phyloP scores from a whole-genome alignment of 495 filamentous ascomycete species.

The Platismatia glauca region DNA sequence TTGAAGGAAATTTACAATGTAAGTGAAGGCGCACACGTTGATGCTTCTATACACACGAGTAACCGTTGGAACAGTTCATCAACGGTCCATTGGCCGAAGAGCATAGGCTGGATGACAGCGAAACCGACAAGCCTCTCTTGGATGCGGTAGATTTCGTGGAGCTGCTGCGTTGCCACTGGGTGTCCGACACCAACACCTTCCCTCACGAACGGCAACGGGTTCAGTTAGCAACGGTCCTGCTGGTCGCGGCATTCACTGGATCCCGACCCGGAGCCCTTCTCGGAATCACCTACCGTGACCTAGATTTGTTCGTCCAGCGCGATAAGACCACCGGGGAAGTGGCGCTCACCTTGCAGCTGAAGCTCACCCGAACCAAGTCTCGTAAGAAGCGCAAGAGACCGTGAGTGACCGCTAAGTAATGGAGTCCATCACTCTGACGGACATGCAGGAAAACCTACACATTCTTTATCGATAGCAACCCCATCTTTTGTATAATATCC shows the following conservation, averaged over 20 bases:
- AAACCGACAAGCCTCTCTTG: slow-evolving; percentile 16
- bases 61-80: slow-evolving; percentile 2
- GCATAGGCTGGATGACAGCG: slow-evolving; percentile 1
- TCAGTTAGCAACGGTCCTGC: slow-evolving; percentile 11
- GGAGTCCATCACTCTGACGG: neutral
- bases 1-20: slow-evolving; percentile 4
- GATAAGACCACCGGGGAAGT: slow-evolving; percentile 8
- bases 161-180: slow-evolving; percentile 12
- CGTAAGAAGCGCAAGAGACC: slow-evolving; percentile 8
- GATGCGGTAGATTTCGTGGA: slow-evolving; percentile 6
- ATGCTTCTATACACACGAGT: neutral
- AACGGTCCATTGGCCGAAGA: slow-evolving; percentile 6
- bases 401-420: neutral
- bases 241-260: slow-evolving; percentile 8
- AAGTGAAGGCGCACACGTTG: neutral
- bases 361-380: slow-evolving; percentile 7
- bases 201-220: slow-evolving; percentile 14
- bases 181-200: slow-evolving; percentile 11
- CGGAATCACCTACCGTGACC: slow-evolving; percentile 7
- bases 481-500: slow-evolving; percentile 14
- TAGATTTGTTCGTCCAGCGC: slow-evolving; percentile 9
- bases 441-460: slow-evolving; percentile 8
- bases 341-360: neutral
- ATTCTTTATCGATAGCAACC: slow-evolving; percentile 10
- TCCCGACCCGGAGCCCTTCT: slow-evolving; percentile 6